Base-by-base conservation (phyloP, 495 filamentous ascomycete species). In the Cenococcum geophilum region DNA sequence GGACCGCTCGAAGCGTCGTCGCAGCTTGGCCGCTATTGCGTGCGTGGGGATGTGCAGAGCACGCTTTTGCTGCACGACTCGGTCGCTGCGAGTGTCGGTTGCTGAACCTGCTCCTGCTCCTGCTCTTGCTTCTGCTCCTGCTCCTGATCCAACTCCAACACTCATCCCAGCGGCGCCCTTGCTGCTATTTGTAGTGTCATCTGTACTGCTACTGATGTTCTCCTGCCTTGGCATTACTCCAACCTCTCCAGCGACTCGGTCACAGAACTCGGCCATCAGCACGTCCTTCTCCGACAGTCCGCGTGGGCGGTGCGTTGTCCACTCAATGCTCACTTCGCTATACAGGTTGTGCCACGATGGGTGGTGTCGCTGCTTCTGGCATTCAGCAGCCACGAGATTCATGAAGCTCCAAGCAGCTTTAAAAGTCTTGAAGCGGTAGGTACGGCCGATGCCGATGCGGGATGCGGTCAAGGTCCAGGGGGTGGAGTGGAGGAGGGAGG, bases 201-300 rank as follows among this genome's bases (percentile, higher is more conserved):
- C 40, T 45, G 40, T 32, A 52, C 1, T 6, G 21, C 22, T 25
- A 1, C 6, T 20, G 9, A 16, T 22, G 14, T 23, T 52, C 20
- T 27, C 49, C 23, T 23, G 21, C 45, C 9, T 6, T 32, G 27
- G 27, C 6, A 49, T 8, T 8, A 16, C 49, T 10, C 65, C 65
- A 21, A 61, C 37, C 23, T 61, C 25, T 22, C 57, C 57, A 21
- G 64, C 64, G 20, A 40, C 51, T 10, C 27, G 27, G 35, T 68
- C 62, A 45, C 66, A 68, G 34, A 68, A 65, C 35, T 68, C 59
- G 37, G 66, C 66, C 62, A 68, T 68, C 42, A 62, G 55, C 12
- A 68, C 56, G 35, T 68, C 66, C 47, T 65, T 62, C 18, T 62
- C 35, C n/a, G 61, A 59, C 9, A 68, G 55, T n/a, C 65, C 65